Base-by-base conservation (phyloP, 176 grass and related monocot species). In the Canna indica region DNA sequence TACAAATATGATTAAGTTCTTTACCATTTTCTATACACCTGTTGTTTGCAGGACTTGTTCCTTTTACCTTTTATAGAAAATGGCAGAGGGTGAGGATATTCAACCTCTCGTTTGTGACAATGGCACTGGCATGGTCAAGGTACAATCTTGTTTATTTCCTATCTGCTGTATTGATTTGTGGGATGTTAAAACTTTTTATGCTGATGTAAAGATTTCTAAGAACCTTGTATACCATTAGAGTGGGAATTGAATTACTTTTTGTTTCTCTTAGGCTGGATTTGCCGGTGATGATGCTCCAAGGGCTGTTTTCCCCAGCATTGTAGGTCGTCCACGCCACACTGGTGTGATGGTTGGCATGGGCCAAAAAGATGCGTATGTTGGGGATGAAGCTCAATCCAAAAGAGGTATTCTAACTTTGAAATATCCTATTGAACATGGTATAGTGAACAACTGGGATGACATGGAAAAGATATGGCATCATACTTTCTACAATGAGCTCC, bases 401-500 rank as follows among this genome's bases (percentile, higher is more conserved):
- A 73, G 85, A n/a, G 85, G 85, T 1, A 88, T 88, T 78, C 69
- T 88, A 18, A 88, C 85, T 22, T 75, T 88, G 67, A 88, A 88
- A 68, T 88, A 88, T 39, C 85, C 85, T 35, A 88, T 88, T 52
- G 85, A 88, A 73, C 85, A 88, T 47, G 85, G 85, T 58, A 88
- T 88, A 17, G 85, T 88, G 59, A 80, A 69, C 85, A 88, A 88
- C 69, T 88, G 85, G 85, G 85, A 88, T 75, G 85, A 88, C 77
- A 88, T 88, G 85, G 85, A 88, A 41, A 88, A 88, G 78, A 88
- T 88, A 54, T 88, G 85, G 85, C 81, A 84, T 20, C 85, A 88
- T 61, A 88, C 85, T 47, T 88, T 88, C 81, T 88, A 84, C 73
- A 88, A 88, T 10, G 85, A 88, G 81, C 85, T 88, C 45, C 67